Base-by-base conservation (phyloP, 306 rosid genomes). In the Fragaria ananassa region DNA sequence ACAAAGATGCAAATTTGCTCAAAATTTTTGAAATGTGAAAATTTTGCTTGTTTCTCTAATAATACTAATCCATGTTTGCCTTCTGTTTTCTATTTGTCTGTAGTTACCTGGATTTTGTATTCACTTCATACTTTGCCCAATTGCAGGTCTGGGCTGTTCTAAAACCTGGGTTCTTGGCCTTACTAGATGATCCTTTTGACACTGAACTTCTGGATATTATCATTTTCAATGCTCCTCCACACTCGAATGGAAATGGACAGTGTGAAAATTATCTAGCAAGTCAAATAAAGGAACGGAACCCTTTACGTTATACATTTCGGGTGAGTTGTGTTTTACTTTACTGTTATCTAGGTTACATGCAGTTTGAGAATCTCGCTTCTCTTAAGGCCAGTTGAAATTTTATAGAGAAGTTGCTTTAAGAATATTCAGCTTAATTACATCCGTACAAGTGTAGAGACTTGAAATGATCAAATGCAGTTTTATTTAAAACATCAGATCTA, bases 81-180 rank as follows among this genome's bases (percentile, higher is more conserved):
- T 31, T 44, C 46, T 54, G 23, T 9, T 31, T 74, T 37, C 14
- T 45, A 5, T 68, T 64, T 34, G 34, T 23, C 74, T 69, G 21
- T 15, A n/a, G 42, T 29, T 31, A 39, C 71, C 5, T 63, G n/a
- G 21, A 9, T 45, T 57, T 68, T 45, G 23, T 44, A 57, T 27
- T 3, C 31, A 7, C 29, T 35, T 35, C 27, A 5, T n/a, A 44
- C 6, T 34, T 42, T 23, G 13, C 53, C 63, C 61, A 49, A 46
- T 71, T 75, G 67, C 85, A 86, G 89, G 89, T 83, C 42, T 86
- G 89, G 89, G 87, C 86, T 44, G 89, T 86, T 83, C 66, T 86
- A 45, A 86, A 83, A 61, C 87, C 89, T 47, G 89, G 89, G 58
- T 86, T 86, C 83, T 72, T 86, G 78, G 87, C 89, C 78, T 71